Evolutionary conservation across 2,329 filamentous ascomycete species (phyloP), one percentile per base, ranked within the genome.

Genomic region (Calonectria ilicicola): DNA sequence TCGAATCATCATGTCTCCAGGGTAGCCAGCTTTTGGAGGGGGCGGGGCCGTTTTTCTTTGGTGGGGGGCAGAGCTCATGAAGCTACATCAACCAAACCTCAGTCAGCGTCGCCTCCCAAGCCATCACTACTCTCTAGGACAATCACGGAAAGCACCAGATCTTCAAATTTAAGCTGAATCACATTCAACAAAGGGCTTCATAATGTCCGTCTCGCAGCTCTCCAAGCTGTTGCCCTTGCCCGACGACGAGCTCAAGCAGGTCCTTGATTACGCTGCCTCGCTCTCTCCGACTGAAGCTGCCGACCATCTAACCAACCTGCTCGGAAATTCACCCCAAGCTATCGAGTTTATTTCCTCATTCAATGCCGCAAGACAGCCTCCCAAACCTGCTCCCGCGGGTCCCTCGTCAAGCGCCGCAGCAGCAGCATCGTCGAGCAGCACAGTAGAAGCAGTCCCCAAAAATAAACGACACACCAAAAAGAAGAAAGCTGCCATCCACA

Each of bases 281-380:
- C 89, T 98, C 10, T 92, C 95, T 23, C 95, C 93, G 80, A 85
- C 91, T 65, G 94, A 93, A 75, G 94, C 95, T 17, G 95, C 92
- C 64, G 92, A 95, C 49, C 95, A 98, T 83, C 93, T 99, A 73
- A 93, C 92, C 82, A 95, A 97, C 80, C 87, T 99, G 66, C 90
- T 99, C 0, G 97, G 96, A 63, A 95, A 98, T 82, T 95, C 94
- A 8, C 91, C 95, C 1, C 92, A 93, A 78, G 90, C 87, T 47
- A 86, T 95, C 73, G 93, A 95, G 78, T 97, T 95, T 81, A 92
- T 96, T 75, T 91, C 94, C 1, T 93, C 92, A 21, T 96, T 96
- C 82, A 98, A 98, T 81, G 90, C 92, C 3, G 91, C 87, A 21
- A 85, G 91, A 64, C 84, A 87, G 76, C 86, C 87, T 23, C 86